Base-by-base conservation (phyloP, 441 rosid species). In the Geranium incanum region DNA sequence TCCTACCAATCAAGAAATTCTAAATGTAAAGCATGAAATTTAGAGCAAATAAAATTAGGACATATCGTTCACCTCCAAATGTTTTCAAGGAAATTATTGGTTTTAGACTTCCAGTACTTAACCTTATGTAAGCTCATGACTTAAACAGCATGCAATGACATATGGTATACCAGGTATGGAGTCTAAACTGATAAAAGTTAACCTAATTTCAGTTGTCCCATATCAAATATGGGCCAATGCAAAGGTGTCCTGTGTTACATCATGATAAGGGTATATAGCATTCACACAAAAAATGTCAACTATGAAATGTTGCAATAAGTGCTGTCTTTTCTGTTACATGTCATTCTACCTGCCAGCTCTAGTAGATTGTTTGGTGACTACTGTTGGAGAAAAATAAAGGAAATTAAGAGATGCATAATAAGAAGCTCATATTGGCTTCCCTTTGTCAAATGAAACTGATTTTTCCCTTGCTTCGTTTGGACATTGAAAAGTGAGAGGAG, bases 1-100 rank as follows among this genome's bases (percentile, higher is more conserved):
- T 82, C 97, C 96, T 90, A 77, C 60, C 69, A 76, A 45, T 72
- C 66, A 67, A 80, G 68, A 66, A 48, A 28, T 69, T 66, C 39
- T 45, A 70, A 67, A 48, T 48, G 1, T 6, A 13, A 6, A n/a
- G 57, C 57, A 48, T 12, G 15, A 48, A 48, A 48, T 13, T 11
- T 48, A 18, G 23, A 57, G 63, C 63, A 57, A 57, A 18, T 8
- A 55, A 28, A 18, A 16, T 4, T 48, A 12, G 52, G 52, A 43
- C 12, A 43, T 9, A 76, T 48, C 37, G 63, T 45, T 36, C 38
- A 63, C 19, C 64, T 72, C 9, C 12, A 38, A 36, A 68, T 12
- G 4, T 16, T 68, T 18, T 18, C 21, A 39, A 70, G 63, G 12
- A 9, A 59, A 75, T 23, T 11, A 4, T 59, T 59, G 64, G 43